Evolutionary conservation across 2,329 filamentous ascomycete genomes (phyloP).

Genomic region (Trichoderma sp.): DNA sequence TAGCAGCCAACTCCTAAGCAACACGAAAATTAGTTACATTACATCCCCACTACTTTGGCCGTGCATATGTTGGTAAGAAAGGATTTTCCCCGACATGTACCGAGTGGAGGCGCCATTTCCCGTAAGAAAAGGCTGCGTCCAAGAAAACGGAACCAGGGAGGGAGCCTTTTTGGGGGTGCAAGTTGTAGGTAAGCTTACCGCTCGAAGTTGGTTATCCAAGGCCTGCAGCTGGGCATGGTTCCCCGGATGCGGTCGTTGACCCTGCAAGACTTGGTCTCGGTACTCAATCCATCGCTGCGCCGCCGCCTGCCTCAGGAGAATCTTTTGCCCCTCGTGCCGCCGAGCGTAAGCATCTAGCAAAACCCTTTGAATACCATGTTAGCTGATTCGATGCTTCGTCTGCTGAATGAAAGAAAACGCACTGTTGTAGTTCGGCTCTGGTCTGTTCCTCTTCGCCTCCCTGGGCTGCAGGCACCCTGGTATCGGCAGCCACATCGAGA

Average conservation of each 20-base stretch:
- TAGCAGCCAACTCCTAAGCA: slow-evolving; percentile 52
- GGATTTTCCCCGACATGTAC: neutral
- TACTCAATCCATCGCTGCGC: slow-evolving; percentile 58
- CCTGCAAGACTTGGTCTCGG: slow-evolving; percentile 52
- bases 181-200: slow-evolving; percentile 40
- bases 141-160: neutral
- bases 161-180: neutral
- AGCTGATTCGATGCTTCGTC: neutral
- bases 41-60: neutral
- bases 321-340: slow-evolving; percentile 63
- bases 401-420: slow-evolving; percentile 27
- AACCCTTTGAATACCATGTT: slow-evolving; percentile 41
- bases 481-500: slow-evolving; percentile 62
- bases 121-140: neutral
- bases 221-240: slow-evolving; percentile 49
- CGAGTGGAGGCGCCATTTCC: neutral
- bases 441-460: slow-evolving; percentile 58
- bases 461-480: slow-evolving; percentile 50
- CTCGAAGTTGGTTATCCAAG: slow-evolving; percentile 56
- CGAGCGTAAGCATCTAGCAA: slow-evolving; percentile 59
- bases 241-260: slow-evolving; percentile 46
- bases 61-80: slow-evolving; percentile 4
- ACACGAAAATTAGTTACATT: neutral
- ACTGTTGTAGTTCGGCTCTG: slow-evolving; percentile 63
- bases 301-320: slow-evolving; percentile 58